These are phyloP conservation scores for Castanea sativa DNA, from an alignment of 306 rosid species.

Conservation along the genomic window DNA sequence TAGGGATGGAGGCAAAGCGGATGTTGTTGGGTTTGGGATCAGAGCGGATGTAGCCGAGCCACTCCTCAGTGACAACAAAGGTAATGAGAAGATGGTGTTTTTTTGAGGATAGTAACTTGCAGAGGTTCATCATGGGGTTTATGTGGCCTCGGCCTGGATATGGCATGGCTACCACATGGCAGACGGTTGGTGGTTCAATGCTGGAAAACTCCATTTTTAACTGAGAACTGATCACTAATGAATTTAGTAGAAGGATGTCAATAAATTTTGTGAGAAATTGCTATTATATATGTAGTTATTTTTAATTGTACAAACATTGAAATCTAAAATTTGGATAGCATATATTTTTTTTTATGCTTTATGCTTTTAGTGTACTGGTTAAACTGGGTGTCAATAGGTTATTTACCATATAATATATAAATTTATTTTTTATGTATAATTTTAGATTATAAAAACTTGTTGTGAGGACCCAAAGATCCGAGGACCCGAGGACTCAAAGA, in stretches of 20 bases:
- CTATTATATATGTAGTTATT: too few relatives aligned
- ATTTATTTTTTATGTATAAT: too few relatives aligned
- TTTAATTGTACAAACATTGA: too few relatives aligned
- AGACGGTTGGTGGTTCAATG: background rate
- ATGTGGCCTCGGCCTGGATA: constrained; percentile 41
- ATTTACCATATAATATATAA: too few relatives aligned
- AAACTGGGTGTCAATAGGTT: too few relatives aligned
- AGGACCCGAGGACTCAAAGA: too few relatives aligned
- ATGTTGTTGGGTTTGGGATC: constrained; percentile 9
- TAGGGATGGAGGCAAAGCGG: constrained; percentile 15
- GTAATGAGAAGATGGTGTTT: constrained; percentile 12
- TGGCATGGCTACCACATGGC: constrained; percentile 38
- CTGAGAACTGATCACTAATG: background rate
- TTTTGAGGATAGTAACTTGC: constrained; percentile 27
- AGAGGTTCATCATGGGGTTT: constrained; percentile 34
- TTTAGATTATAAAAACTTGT: too few relatives aligned
- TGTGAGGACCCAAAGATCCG: too few relatives aligned
- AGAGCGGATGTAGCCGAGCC: constrained; percentile 17
- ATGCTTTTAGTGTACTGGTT: too few relatives aligned
- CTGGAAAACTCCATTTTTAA: background rate
- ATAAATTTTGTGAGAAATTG: too few relatives aligned
- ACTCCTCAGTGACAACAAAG: constrained; percentile 25
- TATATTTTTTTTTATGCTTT: too few relatives aligned
- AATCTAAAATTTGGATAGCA: too few relatives aligned
- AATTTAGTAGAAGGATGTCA: background rate